phyloP scores from a whole-genome alignment of 108 stramenopile species.

The Poteriospumella lacustris region DNA sequence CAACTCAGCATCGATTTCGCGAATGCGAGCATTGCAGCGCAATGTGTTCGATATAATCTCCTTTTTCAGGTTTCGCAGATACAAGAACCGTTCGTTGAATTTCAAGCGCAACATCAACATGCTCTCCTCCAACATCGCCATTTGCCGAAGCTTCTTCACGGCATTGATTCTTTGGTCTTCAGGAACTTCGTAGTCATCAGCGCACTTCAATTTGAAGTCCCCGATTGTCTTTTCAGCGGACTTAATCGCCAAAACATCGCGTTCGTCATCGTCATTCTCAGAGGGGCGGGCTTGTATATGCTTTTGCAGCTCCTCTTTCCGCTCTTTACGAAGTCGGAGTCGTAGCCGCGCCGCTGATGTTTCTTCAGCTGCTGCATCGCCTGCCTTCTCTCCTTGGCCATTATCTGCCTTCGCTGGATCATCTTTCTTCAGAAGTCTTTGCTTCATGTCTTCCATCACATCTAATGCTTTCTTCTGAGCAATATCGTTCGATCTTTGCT shows the following conservation, averaged over 20 bases:
- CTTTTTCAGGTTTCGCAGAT: constrained; percentile 42
- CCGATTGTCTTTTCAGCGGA: constrained; percentile 41
- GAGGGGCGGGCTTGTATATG: constrained; percentile 44
- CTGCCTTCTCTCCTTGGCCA: neutral
- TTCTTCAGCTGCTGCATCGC: neutral
- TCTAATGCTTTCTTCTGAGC: constrained; percentile 11
- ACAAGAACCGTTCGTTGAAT: constrained; percentile 53
- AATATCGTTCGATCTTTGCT: neutral
- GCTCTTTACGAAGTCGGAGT: neutral
- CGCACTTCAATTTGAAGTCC: constrained; percentile 59
- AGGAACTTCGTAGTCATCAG: constrained; percentile 54
- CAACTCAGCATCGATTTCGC: constrained; percentile 28
- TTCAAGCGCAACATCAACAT: constrained; percentile 37
- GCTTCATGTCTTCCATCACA: neutral
- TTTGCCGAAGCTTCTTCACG: constrained; percentile 49
- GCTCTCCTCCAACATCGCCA: constrained; percentile 49
- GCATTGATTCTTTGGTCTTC: constrained; percentile 55
- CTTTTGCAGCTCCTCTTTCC: constrained; percentile 39
- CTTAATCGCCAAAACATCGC: constrained; percentile 17
- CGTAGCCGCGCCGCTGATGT: neutral
- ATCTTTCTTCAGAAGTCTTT: neutral
- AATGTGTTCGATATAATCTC: neutral
- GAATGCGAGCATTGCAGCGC: neutral
- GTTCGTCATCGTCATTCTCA: constrained; percentile 26
- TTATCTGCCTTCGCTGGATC: neutral